phyloP scores from a whole-genome alignment of 345 rosid genomes.

The Combretum micranthum region DNA sequence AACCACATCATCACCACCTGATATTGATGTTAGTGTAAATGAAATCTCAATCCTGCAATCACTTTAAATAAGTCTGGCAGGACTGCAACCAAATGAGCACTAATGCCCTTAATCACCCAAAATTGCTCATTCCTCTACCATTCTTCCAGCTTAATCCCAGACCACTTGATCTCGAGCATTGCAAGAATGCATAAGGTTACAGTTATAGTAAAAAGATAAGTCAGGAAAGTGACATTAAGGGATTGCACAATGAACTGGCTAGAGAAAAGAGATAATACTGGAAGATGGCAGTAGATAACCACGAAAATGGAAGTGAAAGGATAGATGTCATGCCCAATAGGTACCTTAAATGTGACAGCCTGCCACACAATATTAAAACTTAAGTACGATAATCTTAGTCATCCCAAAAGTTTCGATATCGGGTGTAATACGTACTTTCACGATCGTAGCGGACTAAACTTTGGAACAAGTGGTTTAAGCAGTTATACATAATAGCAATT shows the following conservation, averaged over 20 bases:
- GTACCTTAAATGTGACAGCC: too few species aligned
- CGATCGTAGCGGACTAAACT: too few species aligned
- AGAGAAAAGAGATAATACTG: constrained; percentile 19
- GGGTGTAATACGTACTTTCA: too few species aligned
- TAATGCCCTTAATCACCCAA: constrained; percentile 22
- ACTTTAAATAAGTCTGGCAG: constrained; percentile 15
- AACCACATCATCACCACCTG: too few species aligned
- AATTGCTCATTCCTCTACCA: too few species aligned
- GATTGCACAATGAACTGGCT: constrained; percentile 20
- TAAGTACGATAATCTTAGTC: too few species aligned
- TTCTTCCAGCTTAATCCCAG: too few species aligned
- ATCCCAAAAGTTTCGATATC: too few species aligned
- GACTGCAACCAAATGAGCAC: constrained; percentile 17
- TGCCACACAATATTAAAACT: too few species aligned
- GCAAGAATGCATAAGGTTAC: constrained; percentile 18
- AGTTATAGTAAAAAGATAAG: constrained; percentile 20
- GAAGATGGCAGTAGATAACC: constrained; percentile 20
- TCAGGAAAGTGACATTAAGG: constrained; percentile 14
- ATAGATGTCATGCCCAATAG: too few species aligned
- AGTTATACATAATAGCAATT: too few species aligned
- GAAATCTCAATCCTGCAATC: constrained; percentile 19
- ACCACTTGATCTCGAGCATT: constrained; percentile 25
- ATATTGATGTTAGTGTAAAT: constrained; percentile 17
- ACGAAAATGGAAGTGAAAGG: constrained; percentile 25
- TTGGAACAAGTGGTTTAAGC: too few species aligned